Percentiles rank a stretch among this genome's conserved stretches.
phyloP scores from a whole-genome alignment of 208 protist species.

The Leishmania martiniquensis region DNA sequence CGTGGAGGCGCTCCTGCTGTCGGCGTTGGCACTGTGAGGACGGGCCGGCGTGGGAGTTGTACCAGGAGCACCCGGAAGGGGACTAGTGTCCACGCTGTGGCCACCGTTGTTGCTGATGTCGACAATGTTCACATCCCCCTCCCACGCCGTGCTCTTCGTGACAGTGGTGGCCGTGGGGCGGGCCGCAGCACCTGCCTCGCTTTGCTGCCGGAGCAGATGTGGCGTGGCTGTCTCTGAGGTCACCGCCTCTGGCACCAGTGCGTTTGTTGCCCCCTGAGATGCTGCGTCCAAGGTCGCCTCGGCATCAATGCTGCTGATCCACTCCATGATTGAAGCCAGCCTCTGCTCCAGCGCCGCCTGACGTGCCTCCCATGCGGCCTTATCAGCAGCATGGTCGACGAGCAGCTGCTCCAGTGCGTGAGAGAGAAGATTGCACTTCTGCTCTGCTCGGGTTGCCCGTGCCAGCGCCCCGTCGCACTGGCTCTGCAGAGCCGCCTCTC shows the following conservation, averaged over 20 bases:
- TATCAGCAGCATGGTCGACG: conserved; percentile 22
- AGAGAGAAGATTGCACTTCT: conserved; percentile 26
- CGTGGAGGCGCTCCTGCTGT: conserved; percentile 12
- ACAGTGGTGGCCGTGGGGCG: not conserved
- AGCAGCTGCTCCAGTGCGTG: conserved; percentile 32
- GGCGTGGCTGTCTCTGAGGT: not conserved
- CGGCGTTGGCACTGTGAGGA: conserved; percentile 11
- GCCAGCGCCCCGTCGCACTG: conserved; percentile 25
- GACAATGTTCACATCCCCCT: conserved; percentile 16
- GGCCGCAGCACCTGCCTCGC: not conserved
- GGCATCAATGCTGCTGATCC: conserved; percentile 28
- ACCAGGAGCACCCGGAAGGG: conserved; percentile 23
- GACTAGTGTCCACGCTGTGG: conserved; percentile 17
- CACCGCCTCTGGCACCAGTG: not conserved
- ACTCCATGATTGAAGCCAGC: conserved; percentile 18
- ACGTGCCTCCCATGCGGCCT: conserved; percentile 20
- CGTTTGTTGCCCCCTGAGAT: not conserved
- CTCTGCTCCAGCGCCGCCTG: conserved; percentile 27
- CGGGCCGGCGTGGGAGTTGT: conserved; percentile 50
- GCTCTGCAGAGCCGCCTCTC: conserved; percentile 10
- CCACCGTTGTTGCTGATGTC: not conserved
- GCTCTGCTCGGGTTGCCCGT: conserved; percentile 26
- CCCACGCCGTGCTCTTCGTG: conserved; percentile 16
- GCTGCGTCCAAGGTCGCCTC: conserved; percentile 15
- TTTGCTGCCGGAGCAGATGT: not conserved